phyloP scores from a whole-genome alignment of 805 yeast genomes.

The Candida silvicultrix region DNA sequence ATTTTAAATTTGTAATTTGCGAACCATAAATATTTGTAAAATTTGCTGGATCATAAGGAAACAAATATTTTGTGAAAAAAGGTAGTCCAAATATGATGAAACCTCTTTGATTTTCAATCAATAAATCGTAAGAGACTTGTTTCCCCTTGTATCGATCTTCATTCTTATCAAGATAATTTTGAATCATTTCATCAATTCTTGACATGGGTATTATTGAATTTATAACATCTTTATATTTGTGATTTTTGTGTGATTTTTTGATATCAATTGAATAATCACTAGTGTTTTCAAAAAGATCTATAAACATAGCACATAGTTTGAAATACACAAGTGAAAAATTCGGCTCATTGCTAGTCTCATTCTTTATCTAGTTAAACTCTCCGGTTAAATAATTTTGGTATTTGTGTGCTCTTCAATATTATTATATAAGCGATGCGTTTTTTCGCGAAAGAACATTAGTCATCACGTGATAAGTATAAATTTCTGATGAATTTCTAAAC shows the following conservation, averaged over 20 bases:
- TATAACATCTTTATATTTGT: not conserved
- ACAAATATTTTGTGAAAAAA: conserved; percentile 37
- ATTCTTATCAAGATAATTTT: not conserved
- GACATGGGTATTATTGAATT: not conserved
- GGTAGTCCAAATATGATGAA: conserved; percentile 45
- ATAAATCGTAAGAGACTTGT: conserved; percentile 26
- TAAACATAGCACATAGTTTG: not conserved
- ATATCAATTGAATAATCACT: not conserved
- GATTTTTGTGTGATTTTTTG: not conserved
- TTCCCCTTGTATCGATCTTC: not conserved
- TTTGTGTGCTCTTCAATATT: no score
- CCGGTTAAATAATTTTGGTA: no score
- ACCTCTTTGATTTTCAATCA: conserved; percentile 53
- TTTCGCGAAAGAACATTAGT: no score
- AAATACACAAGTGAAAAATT: no score
- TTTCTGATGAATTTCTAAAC: no score
- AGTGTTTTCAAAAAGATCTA: not conserved
- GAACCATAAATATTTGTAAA: conserved; percentile 21
- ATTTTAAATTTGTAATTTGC: conserved; percentile 14
- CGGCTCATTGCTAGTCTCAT: no score
- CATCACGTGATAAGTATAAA: no score
- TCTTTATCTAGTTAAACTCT: no score
- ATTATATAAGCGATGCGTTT: no score
- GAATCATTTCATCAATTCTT: not conserved
- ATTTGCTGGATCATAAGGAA: conserved; percentile 44